Evolutionary conservation across 495 filamentous ascomycete species (phyloP), one percentile per base, ranked within the genome.

Genomic region (Bathelium albidoporum): DNA sequence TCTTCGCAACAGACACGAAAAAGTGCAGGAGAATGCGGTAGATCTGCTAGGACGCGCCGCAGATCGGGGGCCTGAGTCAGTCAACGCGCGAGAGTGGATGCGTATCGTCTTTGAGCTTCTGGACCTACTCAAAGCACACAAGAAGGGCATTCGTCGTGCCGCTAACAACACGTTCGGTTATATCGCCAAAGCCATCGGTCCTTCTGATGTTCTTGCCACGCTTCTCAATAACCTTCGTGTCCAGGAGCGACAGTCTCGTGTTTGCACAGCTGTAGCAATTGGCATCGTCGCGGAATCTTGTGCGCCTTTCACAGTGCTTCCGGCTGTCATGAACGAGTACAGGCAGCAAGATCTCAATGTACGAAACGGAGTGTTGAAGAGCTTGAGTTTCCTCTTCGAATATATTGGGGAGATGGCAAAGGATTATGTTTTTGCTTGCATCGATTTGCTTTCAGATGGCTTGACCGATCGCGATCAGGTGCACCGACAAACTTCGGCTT

Each of bases 211-310:
- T 20, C 80, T 99, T 20, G 91, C 94, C 16, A 97, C 94, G 1
- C 80, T 99, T 9, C 87, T 99, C 60, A 96, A 95, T 82, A 97
- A 99, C 73, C 80, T 99, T 11, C 85, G 95, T 60, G 94, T 97
- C 12, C 93, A 97, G 73, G 95, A 99, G 72, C 91, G 95, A 74
- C 95, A 99, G 74, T 95, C 89, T 2, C 90, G 95, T 75, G 95
- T 99, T 67, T 97, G 95, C 77, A 97, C 95, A 1, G 95, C 95
- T 61, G 95, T 99, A 41, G 95, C 95, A 65, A 99, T 99, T 65
- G 95, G 91, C 76, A 99, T 99, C 69, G 95, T 99, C n/a, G 95
- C 95, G 44, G 95, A 99, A 77, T 97, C 95, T n/a, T 99, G 95
- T 75, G 92, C 91, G 5, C 95, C 95, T 4, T 99, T 97, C 77